Evolutionary conservation across 2,329 filamentous ascomycete species (phyloP), one percentile per base, ranked within the genome.

Genomic region (Daldinia sp.): DNA sequence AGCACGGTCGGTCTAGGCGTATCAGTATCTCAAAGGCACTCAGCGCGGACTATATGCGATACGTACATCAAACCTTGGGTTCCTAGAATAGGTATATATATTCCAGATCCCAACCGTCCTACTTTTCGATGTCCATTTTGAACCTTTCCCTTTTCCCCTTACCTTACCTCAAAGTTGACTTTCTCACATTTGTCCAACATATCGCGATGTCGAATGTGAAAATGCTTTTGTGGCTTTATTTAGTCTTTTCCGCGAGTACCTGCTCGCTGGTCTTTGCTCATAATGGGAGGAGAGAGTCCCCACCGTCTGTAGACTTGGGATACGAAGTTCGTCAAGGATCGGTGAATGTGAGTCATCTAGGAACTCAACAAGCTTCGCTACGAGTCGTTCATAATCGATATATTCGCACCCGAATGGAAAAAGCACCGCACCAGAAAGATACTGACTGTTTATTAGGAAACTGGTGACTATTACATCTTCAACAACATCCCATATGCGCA

Each of bases 401-500:
- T 15, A 13, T 7, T 28, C 4, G 12, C 3, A 7, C 2, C 2
- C 12, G 12, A 15, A n/a, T 18, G 20, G 10, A 15, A 4, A 26
- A 26, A 23, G 20, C 2, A 2, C 3, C 37, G 10, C 7, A 20
- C 4, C 6, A 2, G 2, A 20, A 13, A 7, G 18, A 15, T 39
- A 26, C 54, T 56, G 35, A 63, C 26, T 60, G 2, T 48, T 18
- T 46, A 51, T 4, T 39, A 77, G 76, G 70, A 56, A 35, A 78
- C 76, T 26, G 77, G 78, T 4, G 61, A 73, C 42, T 81, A 80
- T 62, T 82, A 81, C 71, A 75, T 75, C 20, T 82, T 82, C 72
- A 78, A 72, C 57, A 82, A 82, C 58, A 78, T 82, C 41, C 76
- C 78, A 4, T 82, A 79, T 61, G 80, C 78, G 1, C 73, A 77